Evolutionary conservation across 1,284 basidiomycete genomes (phyloP), one percentile per base, ranked within the genome.

Genomic region (Ceratobasidium sp.): DNA sequence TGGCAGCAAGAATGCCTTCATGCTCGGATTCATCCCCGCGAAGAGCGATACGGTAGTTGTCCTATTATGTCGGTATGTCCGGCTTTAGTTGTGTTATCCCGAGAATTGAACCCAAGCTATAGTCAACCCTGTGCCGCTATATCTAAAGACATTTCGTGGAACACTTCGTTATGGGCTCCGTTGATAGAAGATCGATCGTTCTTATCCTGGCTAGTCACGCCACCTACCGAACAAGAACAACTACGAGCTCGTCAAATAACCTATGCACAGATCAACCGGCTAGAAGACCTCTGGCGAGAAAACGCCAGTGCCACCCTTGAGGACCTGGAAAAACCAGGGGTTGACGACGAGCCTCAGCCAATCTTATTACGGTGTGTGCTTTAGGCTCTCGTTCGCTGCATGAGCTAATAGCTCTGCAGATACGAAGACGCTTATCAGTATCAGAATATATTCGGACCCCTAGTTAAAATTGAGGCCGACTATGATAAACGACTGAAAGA

Each of bases 361-460:
- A 95, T 99, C 80, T 84, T 98, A 42, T 86, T 96, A 60, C 92
- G 92, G 86, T 88, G 78, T 80, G 84, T 80, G 40, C 10, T 53
- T 33, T 33, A 33, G 33, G 33, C 33, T 33, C 33, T 33, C 33
- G 33, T 33, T 33, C 4, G 33, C 33, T 33, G 33, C 33, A 33
- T 33, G 33, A 33, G 33, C 33, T 33, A 4, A 33, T 4, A 33
- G 9, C 42, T 20, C 63, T 69, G 3, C 78, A 88, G 88, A 44
- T 99, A 99, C 85, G 97, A 99, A 85, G 98, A 99, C 84, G 97
- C 98, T 53, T 99, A 99, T 84, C 97, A 99, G 85, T 99, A 99
- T 85, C 97, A 99, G 86, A 99, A 99, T 84, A 99, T 99, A 79
- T 97, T 99, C 83, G 97, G 97, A 0, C 97, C 97, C 9, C 90